phyloP scores from a whole-genome alignment of 352 stramenopile genomes.

The Phytophthora ohioensis region DNA sequence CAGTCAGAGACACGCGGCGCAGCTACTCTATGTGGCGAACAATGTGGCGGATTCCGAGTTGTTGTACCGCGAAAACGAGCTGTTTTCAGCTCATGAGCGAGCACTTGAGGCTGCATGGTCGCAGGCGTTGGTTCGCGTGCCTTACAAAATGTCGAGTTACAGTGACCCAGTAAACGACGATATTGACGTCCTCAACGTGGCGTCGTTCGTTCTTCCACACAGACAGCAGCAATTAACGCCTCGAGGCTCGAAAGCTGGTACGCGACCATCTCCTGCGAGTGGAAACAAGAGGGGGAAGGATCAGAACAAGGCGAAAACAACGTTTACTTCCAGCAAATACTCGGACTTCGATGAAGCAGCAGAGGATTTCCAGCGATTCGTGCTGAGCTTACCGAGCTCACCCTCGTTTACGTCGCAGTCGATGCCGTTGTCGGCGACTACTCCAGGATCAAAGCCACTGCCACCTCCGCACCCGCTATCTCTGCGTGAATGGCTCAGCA shows the following conservation, averaged over 20 bases:
- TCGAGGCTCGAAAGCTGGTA: constrained; percentile 5
- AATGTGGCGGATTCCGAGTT: constrained; percentile 44
- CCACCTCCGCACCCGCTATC: constrained; percentile 45
- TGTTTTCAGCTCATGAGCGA: constrained; percentile 45
- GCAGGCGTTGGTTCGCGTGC: constrained; percentile 27
- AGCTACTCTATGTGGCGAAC: constrained; percentile 72
- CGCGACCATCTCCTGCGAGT: constrained; percentile 11
- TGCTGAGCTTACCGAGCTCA: constrained; percentile 40
- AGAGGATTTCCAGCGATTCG: constrained; percentile 39
- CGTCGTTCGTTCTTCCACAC: constrained; percentile 31
- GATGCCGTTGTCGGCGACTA: constrained; percentile 1
- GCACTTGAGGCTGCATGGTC: constrained; percentile 51
- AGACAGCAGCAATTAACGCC: constrained; percentile 21
- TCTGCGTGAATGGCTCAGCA: constrained; percentile 83
- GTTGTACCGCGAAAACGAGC: constrained; percentile 42
- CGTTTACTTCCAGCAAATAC: constrained; percentile 26
- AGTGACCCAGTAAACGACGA: constrained; percentile 9
- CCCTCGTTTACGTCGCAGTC: constrained; percentile 34
- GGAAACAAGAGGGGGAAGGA: constrained; percentile 20
- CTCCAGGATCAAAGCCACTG: constrained; percentile 17
- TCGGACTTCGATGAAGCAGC: constrained; percentile 45
- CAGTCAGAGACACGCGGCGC: constrained; percentile 56
- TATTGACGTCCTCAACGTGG: constrained; percentile 8
- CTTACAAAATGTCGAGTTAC: constrained; percentile 26
- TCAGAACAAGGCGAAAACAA: constrained; percentile 5